A percentile compares a stretch with the other conserved stretches of the same genome.
Evolutionary conservation across 371 early-diverging fungal genomes (phyloP).

Genomic region (Rhizopus delemar): DNA sequence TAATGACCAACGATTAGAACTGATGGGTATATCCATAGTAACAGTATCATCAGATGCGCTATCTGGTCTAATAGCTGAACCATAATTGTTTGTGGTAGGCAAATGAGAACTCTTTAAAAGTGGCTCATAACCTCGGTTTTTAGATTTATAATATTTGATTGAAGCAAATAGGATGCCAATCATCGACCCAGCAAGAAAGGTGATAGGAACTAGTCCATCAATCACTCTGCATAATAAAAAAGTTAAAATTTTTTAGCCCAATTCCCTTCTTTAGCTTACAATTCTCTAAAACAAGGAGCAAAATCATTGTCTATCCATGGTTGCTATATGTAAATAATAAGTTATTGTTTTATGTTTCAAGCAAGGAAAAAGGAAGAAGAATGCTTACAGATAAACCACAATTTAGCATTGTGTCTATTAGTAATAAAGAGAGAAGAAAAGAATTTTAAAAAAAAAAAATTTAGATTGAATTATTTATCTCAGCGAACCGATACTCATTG

Average conservation of each 20-base stretch:
- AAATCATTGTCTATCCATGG: conserved; percentile 21
- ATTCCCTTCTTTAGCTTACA: conserved; percentile 7
- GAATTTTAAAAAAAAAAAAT: conserved; percentile 3
- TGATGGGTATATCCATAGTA: conserved; percentile 7
- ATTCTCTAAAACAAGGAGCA: conserved; percentile 25
- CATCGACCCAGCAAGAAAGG: not conserved
- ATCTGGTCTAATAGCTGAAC: not conserved
- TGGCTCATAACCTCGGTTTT: conserved; percentile 1
- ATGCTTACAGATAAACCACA: conserved; percentile 13
- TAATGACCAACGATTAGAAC: conserved; percentile 11
- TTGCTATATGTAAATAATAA: conserved; percentile 6
- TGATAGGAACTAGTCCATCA: conserved; percentile 1
- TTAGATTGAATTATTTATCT: not conserved
- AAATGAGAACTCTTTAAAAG: conserved; percentile 10
- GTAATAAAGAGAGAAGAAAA: conserved; percentile 1
- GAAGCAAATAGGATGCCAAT: not conserved
- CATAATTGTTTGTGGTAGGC: conserved; percentile 3
- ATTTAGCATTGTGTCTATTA: not conserved
- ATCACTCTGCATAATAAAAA: not conserved
- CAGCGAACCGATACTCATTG: not conserved
- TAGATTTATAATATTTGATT: conserved; percentile 9
- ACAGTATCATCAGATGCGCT: conserved; percentile 11
- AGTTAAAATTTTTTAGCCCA: not conserved
- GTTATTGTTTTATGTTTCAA: not conserved
- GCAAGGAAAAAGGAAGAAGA: no score